phyloP scores from a whole-genome alignment of 768 basidiomycete genomes.

The Coprinopsis strossmayeri region DNA sequence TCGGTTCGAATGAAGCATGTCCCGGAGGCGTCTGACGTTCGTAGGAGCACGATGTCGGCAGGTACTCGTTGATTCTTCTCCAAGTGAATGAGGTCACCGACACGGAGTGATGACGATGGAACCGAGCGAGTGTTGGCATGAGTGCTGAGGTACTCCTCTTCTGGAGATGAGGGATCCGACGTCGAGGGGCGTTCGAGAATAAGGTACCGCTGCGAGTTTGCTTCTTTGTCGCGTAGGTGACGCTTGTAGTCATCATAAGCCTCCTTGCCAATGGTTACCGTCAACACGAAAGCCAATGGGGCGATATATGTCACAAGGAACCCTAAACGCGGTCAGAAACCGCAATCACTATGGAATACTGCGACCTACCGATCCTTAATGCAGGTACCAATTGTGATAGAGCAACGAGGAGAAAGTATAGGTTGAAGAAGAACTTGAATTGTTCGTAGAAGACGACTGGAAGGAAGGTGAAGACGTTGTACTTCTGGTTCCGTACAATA shows the following conservation, averaged over 20 bases:
- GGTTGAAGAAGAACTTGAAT: slow-evolving; percentile 99
- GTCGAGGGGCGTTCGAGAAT: slow-evolving; percentile 56
- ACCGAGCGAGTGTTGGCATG: slow-evolving; percentile 63
- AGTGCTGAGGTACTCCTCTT: slow-evolving; percentile 37
- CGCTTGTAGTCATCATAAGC: slow-evolving; percentile 98
- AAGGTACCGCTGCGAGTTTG: slow-evolving; percentile 90
- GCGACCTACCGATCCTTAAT: slow-evolving; percentile 87
- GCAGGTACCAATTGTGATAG: slow-evolving; percentile 94
- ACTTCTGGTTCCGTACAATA: slow-evolving; percentile 95
- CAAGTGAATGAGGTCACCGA: slow-evolving; percentile 85
- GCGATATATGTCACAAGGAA: slow-evolving; percentile 95
- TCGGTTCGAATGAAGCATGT: slow-evolving; percentile 98
- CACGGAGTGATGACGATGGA: slow-evolving; percentile 81
- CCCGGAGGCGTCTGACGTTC: slow-evolving; percentile 83
- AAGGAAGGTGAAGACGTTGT: slow-evolving; percentile 94
- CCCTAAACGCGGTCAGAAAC: slow-evolving; percentile 44
- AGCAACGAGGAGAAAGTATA: slow-evolving; percentile 96
- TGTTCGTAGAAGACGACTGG: slow-evolving; percentile 98
- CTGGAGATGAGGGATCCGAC: slow-evolving; percentile 26
- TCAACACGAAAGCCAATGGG: slow-evolving; percentile 91
- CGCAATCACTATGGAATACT: no score
- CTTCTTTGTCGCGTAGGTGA: slow-evolving; percentile 84
- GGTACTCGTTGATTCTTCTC: slow-evolving; percentile 99
- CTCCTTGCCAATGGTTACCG: slow-evolving; percentile 97
- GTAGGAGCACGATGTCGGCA: slow-evolving; percentile 84